phyloP scores from a whole-genome alignment of 495 filamentous ascomycete genomes.

The Mycothermus thermophilus region DNA sequence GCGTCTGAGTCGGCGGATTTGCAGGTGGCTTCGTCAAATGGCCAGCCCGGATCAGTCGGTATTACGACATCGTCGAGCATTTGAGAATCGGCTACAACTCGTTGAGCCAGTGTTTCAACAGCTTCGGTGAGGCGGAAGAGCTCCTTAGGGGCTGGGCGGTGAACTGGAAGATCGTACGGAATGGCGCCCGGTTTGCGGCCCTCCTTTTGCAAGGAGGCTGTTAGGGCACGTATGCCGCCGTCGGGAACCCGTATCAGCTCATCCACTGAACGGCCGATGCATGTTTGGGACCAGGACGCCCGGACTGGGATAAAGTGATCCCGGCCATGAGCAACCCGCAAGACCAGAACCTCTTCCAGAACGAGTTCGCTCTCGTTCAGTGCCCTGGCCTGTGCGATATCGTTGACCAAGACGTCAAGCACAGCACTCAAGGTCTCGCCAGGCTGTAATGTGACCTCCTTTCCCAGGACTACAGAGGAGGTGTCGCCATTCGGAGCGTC shows the following conservation, averaged over 20 bases:
- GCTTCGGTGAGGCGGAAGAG: constrained; percentile 78
- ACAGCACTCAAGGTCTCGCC: constrained; percentile 66
- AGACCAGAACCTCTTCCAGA: constrained; percentile 76
- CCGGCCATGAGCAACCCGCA: constrained; percentile 71
- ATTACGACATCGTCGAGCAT: constrained; percentile 56
- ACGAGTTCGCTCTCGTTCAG: constrained; percentile 54
- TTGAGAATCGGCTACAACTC: constrained; percentile 65
- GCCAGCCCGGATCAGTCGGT: constrained; percentile 54
- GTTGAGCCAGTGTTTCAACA: constrained; percentile 59
- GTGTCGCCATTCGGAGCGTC: constrained; percentile 23
- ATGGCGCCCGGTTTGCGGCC: constrained; percentile 22
- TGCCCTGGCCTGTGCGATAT: constrained; percentile 45
- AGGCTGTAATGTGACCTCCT: constrained; percentile 53
- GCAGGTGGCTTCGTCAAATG: constrained; percentile 45
- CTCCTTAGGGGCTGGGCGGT: constrained; percentile 53
- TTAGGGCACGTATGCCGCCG: constrained; percentile 47
- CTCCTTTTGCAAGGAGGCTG: constrained; percentile 13
- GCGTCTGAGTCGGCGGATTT: constrained; percentile 14
- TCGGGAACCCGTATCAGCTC: constrained; percentile 77
- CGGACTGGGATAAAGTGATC: constrained; percentile 83
- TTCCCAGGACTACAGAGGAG: constrained; percentile 25
- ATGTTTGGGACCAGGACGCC: constrained; percentile 66
- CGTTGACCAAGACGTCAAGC: constrained; percentile 48
- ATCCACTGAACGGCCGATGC: constrained; percentile 68
- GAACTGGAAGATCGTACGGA: constrained; percentile 30